Evolutionary conservation across 75 land plant genomes (phyloP), one percentile per base, ranked within the genome.

Genomic region (Cryptomeria japonica): DNA sequence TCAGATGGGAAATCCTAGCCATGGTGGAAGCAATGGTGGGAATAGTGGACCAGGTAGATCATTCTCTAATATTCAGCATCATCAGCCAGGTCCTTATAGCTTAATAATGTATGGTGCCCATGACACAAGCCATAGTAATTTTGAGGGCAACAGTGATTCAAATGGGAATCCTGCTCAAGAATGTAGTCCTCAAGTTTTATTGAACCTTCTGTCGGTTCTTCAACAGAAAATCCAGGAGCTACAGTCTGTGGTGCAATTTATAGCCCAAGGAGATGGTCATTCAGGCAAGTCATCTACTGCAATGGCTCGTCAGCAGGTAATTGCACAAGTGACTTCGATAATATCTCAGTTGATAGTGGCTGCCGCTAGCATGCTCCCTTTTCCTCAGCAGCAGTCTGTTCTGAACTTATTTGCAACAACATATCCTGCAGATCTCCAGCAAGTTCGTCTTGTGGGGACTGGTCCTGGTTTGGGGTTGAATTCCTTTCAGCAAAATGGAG

Each of bases 171-270:
- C 86, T 38, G 11, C 49, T 31, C 61, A 31, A 78, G 90, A 90
- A 58, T 93, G 94, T 93, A 93, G 93, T 83, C 92, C 95, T 22
- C 86, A 82, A 44, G 88, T 85, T 8, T 91, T 92, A 90, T 88
- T 93, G 31, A 92, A 58, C 87, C 92, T 89, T 42, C 93, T 96
- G 80, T 91, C 93, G 5, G 89, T 94, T 75, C 84, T 94, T 1
- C 94, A 96, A 82, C 91, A 93, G 38, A 96, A 93, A 89, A 90
- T 94, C 31, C 93, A 93, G 49, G 93, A 96, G 73, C 93, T 94
- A 36, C 93, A 92, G 86, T 91, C 86, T 80, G 14, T 93, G 31
- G 92, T 96, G 53, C 93, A 90, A 39, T 84, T 92, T 38, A 92
- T 93, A 61, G 89, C 86, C 4, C 88, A 90, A 25, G 90, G 88